Percentiles rank a stretch among this genome's conserved stretches.
Conservation (phyloP, 352 stramenopile species). For the Globisporangium rhizosaccharum region DNA sequence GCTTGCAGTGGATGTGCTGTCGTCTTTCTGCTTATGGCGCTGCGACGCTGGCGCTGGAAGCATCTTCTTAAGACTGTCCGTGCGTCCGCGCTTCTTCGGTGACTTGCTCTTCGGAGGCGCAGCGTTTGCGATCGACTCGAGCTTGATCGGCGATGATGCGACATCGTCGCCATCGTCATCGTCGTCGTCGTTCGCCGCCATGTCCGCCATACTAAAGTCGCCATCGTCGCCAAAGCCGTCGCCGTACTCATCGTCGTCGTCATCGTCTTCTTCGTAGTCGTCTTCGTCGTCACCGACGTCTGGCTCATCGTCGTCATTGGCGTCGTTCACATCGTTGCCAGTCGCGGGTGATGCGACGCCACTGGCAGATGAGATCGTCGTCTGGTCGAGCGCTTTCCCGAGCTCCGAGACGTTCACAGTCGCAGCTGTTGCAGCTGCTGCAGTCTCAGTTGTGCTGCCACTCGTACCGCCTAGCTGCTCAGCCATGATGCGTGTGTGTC, state of each 20-base stretch:
- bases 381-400: conserved; percentile 66
- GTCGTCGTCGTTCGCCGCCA: conserved; percentile 7
- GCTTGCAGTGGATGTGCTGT: conserved; percentile 1
- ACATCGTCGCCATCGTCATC: conserved; percentile 17
- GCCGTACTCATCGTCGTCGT: conserved; percentile 4
- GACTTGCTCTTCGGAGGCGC: conserved; percentile 31
- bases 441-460: not conserved
- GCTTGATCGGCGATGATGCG: conserved; percentile 14
- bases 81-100: conserved; percentile 82
- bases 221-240: conserved; percentile 9
- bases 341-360: conserved; percentile 1
- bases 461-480: not conserved
- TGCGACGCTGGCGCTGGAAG: conserved; percentile 58
- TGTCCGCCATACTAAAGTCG: not conserved
- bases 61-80: conserved; percentile 78
- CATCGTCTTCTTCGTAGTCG: conserved; percentile 10
- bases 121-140: conserved; percentile 1
- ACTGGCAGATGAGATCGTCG: conserved; percentile 49
- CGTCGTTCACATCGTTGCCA: conserved; percentile 11
- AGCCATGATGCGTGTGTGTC: not conserved
- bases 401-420: conserved; percentile 57
- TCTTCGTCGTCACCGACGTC: conserved; percentile 10
- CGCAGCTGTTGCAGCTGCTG: conserved; percentile 3
- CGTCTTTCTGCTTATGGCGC: conserved; percentile 48
- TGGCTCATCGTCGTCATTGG: conserved; percentile 11